Conservation (phyloP, 345 rosid species). For the Euphorbia peplus region DNA sequence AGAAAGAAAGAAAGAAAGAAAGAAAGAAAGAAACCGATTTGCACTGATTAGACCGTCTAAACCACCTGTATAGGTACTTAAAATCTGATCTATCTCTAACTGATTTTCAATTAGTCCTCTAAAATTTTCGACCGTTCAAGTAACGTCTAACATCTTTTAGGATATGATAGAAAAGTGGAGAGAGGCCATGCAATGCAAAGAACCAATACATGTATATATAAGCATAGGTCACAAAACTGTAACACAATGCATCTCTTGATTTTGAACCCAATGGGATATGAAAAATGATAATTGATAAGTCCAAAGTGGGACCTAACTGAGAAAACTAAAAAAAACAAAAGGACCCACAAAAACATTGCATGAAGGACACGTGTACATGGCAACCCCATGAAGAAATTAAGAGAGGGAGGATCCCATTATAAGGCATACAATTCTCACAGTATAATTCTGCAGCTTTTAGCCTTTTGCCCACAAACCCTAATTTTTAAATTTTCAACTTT, state of each 20-base stretch:
- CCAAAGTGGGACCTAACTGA: conserved; percentile 19
- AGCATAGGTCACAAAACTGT: not conserved
- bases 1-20: too few relatives aligned
- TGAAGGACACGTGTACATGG: conserved; percentile 26
- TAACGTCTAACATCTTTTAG: too few relatives aligned
- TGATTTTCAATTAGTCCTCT: too few relatives aligned
- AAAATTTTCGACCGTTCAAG: too few relatives aligned
- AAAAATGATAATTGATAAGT: too few relatives aligned
- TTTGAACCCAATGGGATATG: not conserved
- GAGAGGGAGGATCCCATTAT: conserved; percentile 27
- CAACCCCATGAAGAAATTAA: not conserved
- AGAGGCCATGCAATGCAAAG: not conserved
- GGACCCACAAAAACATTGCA: conserved; percentile 27
- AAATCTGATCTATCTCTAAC: too few relatives aligned
- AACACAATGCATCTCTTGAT: not conserved
- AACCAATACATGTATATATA: too few relatives aligned
- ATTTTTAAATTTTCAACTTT: too few relatives aligned
- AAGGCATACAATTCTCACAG: conserved; percentile 38
- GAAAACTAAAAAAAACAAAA: not conserved
- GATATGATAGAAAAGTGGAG: too few relatives aligned
- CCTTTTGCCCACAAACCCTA: conserved; percentile 60
- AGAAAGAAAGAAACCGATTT: too few relatives aligned
- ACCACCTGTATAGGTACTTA: too few relatives aligned
- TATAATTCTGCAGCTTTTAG: conserved; percentile 53
- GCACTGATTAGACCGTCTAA: too few relatives aligned